Evolutionary conservation across 306 rosid species (phyloP).

Genomic region (Hippophae gyantsensis): DNA sequence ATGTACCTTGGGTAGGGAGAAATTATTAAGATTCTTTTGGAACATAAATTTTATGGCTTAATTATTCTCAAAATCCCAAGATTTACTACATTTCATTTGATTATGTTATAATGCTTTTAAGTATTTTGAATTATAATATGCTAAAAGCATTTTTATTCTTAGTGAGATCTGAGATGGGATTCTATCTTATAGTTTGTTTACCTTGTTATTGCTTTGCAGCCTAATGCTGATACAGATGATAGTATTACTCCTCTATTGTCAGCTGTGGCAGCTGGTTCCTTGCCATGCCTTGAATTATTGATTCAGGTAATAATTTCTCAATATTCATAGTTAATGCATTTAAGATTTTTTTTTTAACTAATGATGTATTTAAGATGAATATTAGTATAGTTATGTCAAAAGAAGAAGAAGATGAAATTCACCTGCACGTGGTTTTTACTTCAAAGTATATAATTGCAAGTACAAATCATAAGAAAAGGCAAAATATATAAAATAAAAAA

Average conservation of each 20-base stretch:
- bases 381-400: too few relatives aligned
- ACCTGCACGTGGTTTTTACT: too few relatives aligned
- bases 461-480: too few relatives aligned
- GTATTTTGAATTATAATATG: background rate
- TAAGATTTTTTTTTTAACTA: too few relatives aligned
- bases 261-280: constrained; percentile 82
- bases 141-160: background rate
- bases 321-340: constrained; percentile 1
- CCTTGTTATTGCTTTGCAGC: constrained; percentile 45
- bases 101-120: background rate
- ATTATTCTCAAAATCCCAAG: too few relatives aligned
- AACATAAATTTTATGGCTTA: too few relatives aligned
- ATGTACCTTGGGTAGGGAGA: too few relatives aligned
- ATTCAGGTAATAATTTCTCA: constrained; percentile 53
- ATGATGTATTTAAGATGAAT: too few relatives aligned
- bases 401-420: too few relatives aligned
- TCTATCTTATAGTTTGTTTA: constrained; percentile 5
- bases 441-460: too few relatives aligned
- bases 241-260: constrained; percentile 78
- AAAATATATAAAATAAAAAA: too few relatives aligned
- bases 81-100: background rate
- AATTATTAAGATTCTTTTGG: too few relatives aligned
- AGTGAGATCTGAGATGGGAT: background rate
- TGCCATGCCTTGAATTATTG: constrained; percentile 69
- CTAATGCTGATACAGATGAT: constrained; percentile 86